Percentiles rank a stretch among this genome's conserved stretches.
Evolutionary conservation across 2,329 filamentous ascomycete genomes (phyloP).

Genomic region (Exophiala xenobiotica): DNA sequence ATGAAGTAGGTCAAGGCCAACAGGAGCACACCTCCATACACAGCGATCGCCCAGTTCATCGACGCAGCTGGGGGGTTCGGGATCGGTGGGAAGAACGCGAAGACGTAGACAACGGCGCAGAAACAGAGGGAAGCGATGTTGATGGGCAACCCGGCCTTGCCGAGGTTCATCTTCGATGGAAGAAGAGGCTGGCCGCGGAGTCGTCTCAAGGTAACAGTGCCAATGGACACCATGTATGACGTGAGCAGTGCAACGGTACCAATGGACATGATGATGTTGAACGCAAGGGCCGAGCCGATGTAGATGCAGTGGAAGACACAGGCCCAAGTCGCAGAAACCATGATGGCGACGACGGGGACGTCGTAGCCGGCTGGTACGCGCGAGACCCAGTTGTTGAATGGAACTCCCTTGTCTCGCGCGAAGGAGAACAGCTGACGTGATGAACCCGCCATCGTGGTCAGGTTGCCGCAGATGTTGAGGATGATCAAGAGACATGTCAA

Average conservation of each 20-base stretch:
- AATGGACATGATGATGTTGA: constrained; percentile 44
- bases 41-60: constrained; percentile 34
- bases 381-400: constrained; percentile 30
- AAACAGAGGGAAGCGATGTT: constrained; percentile 36
- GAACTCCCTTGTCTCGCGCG: constrained; percentile 39
- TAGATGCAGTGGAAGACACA: constrained; percentile 41
- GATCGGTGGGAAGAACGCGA: constrained; percentile 34
- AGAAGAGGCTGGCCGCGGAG: constrained; percentile 37
- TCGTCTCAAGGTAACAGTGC: constrained; percentile 37
- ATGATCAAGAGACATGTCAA: constrained; percentile 40
- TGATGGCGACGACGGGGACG: constrained; percentile 14
- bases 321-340: constrained; percentile 47
- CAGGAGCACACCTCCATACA: constrained; percentile 31
- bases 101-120: constrained; percentile 24
- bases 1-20: constrained; percentile 31
- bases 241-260: constrained; percentile 38
- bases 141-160: constrained; percentile 38
- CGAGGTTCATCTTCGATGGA: constrained; percentile 38
- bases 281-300: constrained; percentile 37
- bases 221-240: constrained; percentile 40
- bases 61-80: constrained; percentile 16
- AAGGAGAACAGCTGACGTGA: constrained; percentile 41
- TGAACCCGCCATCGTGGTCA: constrained; percentile 35
- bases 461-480: constrained; percentile 34
- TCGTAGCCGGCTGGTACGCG: constrained; percentile 12